Conservation (phyloP, 352 stramenopile genomes). For the Globisporangium nodosum region DNA sequence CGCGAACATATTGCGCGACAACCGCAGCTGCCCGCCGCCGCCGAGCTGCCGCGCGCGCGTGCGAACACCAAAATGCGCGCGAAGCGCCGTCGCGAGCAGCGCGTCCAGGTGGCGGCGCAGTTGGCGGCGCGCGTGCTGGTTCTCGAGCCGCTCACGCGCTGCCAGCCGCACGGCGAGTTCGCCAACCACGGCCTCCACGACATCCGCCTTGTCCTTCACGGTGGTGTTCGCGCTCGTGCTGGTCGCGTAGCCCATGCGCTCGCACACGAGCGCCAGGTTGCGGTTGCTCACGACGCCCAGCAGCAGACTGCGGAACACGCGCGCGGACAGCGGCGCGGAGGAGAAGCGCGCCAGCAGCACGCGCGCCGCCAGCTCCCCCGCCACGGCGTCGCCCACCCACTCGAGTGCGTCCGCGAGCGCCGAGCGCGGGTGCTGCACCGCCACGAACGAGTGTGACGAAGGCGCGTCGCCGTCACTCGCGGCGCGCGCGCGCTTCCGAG, state of each 20-base stretch:
- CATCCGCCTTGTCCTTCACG: constrained; percentile 24
- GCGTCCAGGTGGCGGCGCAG: constrained; percentile 46
- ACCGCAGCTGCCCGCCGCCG: constrained; percentile 29
- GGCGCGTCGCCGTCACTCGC: too few relatives aligned
- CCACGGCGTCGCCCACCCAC: constrained; percentile 71
- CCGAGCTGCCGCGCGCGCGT: constrained; percentile 19
- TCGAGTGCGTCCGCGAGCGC: constrained; percentile 57
- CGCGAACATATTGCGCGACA: constrained; percentile 55
- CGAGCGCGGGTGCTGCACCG: constrained; percentile 1
- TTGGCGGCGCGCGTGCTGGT: constrained; percentile 15
- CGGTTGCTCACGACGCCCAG: constrained; percentile 61
- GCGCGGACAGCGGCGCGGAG: constrained; percentile 38
- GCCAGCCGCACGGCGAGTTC: constrained; percentile 51
- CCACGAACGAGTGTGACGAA: background rate
- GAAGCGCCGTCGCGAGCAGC: constrained; percentile 47
- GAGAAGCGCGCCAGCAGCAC: constrained; percentile 68
- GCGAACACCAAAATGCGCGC: constrained; percentile 49
- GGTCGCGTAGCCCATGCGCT: constrained; percentile 50
- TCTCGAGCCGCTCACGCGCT: constrained; percentile 19
- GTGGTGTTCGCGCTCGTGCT: constrained; percentile 11
- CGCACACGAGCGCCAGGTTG: constrained; percentile 62
- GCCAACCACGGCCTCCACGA: constrained; percentile 61
- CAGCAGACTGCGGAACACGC: constrained; percentile 63
- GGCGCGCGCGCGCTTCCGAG: too few relatives aligned
- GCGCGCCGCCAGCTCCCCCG: constrained; percentile 62